Base-by-base conservation (phyloP, 1,139 yeast species). In the Geotrichum phurueaensis region DNA sequence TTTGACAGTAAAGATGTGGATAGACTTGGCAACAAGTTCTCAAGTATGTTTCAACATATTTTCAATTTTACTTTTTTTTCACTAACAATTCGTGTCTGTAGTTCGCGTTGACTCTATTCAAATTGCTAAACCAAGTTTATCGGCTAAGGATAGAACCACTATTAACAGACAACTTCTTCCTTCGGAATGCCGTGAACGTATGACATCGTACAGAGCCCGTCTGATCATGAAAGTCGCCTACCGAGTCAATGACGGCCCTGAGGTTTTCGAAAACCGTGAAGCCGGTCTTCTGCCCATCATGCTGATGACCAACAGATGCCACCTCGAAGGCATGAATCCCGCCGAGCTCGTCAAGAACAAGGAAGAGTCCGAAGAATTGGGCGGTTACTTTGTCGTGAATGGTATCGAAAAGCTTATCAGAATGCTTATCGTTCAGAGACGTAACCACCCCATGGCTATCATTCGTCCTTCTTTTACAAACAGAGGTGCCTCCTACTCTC, bases 361-460 rank as follows among this genome's bases (percentile, higher is more conserved):
- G 72, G 99, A 94, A 76, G 99, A 95, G 75, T 82, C 91, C 52
- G 99, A 95, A 73, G 99, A 94, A 74, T 78, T 91, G 64, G 99
- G 99, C 65, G 99, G 99, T 45, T 94, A 94, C 75, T 94, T 95
- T 52, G 87, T 94, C 69, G 98, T 94, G 54, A 94, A 94, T 73
- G 99, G 99, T 79, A 91, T 92, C 68, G 99, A 94, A 75, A 95
- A 94, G 76, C 80, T 94, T 69, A 85, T 94, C 70, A 89, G 99
- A 78, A 90, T 94, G 98, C 84, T 95, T 75, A 91, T 94, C 79
- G 97, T 94, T 23, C 99, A 94, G 77, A 87, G 98, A 76, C 83
- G 99, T 75, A 94, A 95, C 75, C 98, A 91, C 73, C 96, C 98
- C 23, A 90, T 94, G 97, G 98, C 98, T 10, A 85, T 94, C 68